Conservation (phyloP, 1,284 basidiomycete species). For the Polyporus tsugae region DNA sequence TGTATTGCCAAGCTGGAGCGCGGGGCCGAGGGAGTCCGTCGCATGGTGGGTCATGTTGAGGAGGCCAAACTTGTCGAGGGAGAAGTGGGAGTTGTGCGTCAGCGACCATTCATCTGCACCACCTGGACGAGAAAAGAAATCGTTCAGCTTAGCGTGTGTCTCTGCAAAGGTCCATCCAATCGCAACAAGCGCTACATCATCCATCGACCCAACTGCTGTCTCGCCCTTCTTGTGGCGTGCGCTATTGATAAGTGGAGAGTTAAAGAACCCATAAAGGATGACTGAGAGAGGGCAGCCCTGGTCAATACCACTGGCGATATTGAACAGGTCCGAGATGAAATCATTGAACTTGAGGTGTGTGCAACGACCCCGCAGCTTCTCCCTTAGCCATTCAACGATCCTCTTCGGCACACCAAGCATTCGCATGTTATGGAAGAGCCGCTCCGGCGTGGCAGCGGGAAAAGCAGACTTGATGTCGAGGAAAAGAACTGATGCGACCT, state of each 20-base stretch:
- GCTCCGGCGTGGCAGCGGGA: conserved; percentile 41
- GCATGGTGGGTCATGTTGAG: conserved; percentile 23
- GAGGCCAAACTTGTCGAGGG: conserved; percentile 36
- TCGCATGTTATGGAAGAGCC: conserved; percentile 45
- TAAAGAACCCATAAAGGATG: conserved; percentile 42
- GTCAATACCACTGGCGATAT: conserved; percentile 41
- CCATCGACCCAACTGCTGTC: conserved; percentile 38
- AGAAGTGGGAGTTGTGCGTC: conserved; percentile 37
- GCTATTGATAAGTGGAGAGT: conserved; percentile 36
- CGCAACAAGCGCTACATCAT: conserved; percentile 34
- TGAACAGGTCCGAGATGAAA: conserved; percentile 35
- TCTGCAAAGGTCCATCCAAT: not conserved
- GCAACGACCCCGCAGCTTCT: conserved; percentile 32
- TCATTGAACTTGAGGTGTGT: conserved; percentile 43
- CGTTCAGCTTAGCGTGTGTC: not conserved
- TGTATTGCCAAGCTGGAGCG: conserved; percentile 20
- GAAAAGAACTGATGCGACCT: conserved; percentile 45
- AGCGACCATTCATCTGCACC: conserved; percentile 37
- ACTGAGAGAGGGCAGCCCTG: conserved; percentile 43
- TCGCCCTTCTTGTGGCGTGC: conserved; percentile 27
- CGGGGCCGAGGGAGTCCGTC: conserved; percentile 21
- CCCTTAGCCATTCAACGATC: conserved; percentile 35
- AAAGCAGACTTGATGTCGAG: conserved; percentile 52
- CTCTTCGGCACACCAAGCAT: conserved; percentile 38
- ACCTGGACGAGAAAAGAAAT: conserved; percentile 33